A percentile compares a stretch with the other conserved stretches of the same genome.
Evolutionary conservation across 495 filamentous ascomycete genomes (phyloP).

Genomic region (Pyrenula massariospora): DNA sequence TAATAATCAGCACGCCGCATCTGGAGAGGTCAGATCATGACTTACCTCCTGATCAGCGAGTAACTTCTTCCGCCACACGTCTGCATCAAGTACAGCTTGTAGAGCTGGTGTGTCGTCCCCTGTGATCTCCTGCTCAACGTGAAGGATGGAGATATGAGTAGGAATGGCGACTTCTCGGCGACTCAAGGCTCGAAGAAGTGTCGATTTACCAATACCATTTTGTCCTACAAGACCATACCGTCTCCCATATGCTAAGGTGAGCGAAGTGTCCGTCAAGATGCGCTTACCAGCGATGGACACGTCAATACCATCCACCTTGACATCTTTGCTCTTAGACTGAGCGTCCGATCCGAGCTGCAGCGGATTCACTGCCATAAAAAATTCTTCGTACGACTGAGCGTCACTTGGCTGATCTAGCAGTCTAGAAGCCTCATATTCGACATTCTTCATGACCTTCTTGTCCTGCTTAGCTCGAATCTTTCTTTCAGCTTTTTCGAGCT

Average conservation of each 20-base stretch:
- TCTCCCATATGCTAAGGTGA: constrained; percentile 86
- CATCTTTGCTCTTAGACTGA: constrained; percentile 88
- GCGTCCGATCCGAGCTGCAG: constrained; percentile 72
- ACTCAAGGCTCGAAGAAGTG: constrained; percentile 79
- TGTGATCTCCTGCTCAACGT: constrained; percentile 97
- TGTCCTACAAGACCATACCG: constrained; percentile 96
- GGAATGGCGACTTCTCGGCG: constrained; percentile 90
- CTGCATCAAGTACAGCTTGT: constrained; percentile 93
- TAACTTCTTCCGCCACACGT: constrained; percentile 97
- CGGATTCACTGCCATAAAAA: constrained; percentile 98
- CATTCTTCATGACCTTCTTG: constrained; percentile 95
- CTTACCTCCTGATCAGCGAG: constrained; percentile 77
- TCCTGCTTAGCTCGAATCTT: constrained; percentile 98
- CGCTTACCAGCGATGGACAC: constrained; percentile 80
- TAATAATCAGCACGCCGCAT: constrained; percentile 7
- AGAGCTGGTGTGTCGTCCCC: constrained; percentile 93
- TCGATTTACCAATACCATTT: constrained; percentile 99
- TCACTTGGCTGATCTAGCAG: constrained; percentile 73
- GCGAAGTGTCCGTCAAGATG: constrained; percentile 77
- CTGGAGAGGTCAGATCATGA: constrained; percentile 2
- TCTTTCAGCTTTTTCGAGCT: constrained; percentile 95
- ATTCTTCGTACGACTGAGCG: constrained; percentile 95
- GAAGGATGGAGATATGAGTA: constrained; percentile 94
- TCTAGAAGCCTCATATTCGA: constrained; percentile 91
- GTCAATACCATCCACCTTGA: constrained; percentile 94